Evolutionary conservation across 2,329 filamentous ascomycete genomes (phyloP).

Genomic region (Neophaeococcomyces aloes): DNA sequence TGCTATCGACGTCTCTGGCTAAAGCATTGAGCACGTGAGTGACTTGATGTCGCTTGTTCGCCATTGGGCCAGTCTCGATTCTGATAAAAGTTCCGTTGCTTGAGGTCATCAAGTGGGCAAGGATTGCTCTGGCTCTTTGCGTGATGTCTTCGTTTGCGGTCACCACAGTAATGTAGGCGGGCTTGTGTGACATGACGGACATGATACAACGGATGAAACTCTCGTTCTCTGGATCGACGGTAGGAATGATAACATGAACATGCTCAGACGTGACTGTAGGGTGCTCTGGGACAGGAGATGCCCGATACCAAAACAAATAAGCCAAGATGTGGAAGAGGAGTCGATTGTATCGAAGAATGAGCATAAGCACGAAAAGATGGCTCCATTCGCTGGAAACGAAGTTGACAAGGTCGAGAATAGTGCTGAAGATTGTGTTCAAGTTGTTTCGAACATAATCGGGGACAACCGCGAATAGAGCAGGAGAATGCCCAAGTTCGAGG

Average conservation of each 20-base stretch:
- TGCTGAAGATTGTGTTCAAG: neutral
- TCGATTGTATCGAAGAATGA: slow-evolving; percentile 2
- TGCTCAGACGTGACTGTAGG: neutral
- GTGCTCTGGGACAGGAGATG: neutral
- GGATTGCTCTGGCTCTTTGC: too few species aligned
- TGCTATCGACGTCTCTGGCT: slow-evolving; percentile 3
- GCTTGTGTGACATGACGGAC: too few species aligned
- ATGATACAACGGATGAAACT: neutral
- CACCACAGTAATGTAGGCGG: too few species aligned
- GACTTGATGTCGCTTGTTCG: slow-evolving; percentile 44
- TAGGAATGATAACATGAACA: neutral
- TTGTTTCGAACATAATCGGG: neutral
- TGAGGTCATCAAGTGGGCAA: too few species aligned
- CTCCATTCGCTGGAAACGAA: neutral
- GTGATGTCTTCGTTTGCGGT: too few species aligned
- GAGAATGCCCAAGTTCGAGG: neutral
- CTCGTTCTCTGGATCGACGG: neutral
- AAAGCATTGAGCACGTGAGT: slow-evolving; percentile 28
- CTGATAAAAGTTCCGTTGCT: slow-evolving; percentile 13
- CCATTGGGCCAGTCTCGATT: slow-evolving; percentile 25
- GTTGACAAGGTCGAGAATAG: neutral
- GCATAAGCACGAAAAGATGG: neutral
- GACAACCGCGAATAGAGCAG: neutral
- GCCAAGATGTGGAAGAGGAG: neutral
- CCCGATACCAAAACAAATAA: neutral